A percentile compares a stretch with the other conserved stretches of the same genome.
Conservation (phyloP, 2,329 filamentous ascomycete genomes). For the Phyllosticta citriasiana region DNA sequence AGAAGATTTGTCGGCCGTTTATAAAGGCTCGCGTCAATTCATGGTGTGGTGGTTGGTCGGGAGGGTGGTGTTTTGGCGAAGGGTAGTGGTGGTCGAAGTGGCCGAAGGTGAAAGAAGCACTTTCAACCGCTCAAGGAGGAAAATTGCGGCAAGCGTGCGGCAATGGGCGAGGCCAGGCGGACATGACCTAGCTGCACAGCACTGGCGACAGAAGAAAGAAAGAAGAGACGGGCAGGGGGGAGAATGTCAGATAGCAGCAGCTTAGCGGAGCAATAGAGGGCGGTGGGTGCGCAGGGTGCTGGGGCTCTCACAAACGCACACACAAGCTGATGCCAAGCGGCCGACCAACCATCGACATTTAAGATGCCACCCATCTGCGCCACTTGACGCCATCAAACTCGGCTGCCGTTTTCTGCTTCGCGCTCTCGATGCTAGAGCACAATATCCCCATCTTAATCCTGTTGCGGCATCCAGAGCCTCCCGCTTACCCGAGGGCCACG, state of each 20-base stretch:
- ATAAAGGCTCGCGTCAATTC: neutral
- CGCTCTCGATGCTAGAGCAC: neutral
- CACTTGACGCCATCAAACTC: neutral
- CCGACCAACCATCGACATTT: neutral
- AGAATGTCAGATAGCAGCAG: neutral
- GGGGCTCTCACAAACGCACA: neutral
- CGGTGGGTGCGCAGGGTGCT: slow-evolving; percentile 6
- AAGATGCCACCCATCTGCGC: neutral
- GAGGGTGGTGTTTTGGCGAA: neutral
- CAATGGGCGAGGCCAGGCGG: neutral
- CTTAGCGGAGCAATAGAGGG: neutral
- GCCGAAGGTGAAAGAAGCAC: neutral
- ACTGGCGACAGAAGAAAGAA: neutral
- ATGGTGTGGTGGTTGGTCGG: neutral
- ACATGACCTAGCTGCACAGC: neutral
- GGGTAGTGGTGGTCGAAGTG: neutral
- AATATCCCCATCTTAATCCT: neutral
- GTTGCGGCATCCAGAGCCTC: neutral
- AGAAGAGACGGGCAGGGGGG: neutral
- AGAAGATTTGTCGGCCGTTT: neutral
- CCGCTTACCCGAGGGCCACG: neutral
- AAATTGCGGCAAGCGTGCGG: neutral
- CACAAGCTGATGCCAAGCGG: neutral
- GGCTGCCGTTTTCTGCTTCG: neutral
- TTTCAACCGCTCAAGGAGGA: neutral